A percentile compares a stretch with the other conserved stretches of the same genome.
Conservation (phyloP, 768 basidiomycete species). For the Suillus brevipes region DNA sequence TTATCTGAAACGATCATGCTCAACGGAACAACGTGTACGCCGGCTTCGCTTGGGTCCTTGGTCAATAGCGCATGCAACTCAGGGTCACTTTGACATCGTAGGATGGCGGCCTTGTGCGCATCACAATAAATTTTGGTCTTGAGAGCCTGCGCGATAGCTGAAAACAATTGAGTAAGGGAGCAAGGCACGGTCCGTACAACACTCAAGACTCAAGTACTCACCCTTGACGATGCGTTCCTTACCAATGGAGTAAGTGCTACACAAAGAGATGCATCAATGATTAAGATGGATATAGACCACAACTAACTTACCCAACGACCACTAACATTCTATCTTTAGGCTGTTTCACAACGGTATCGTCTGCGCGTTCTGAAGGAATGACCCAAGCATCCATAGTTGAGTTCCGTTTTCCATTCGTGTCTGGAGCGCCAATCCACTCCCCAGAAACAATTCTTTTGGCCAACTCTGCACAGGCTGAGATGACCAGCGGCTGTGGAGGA, state of each 20-base stretch:
- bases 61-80: slow-evolving; percentile 82
- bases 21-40: slow-evolving; percentile 86
- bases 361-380: slow-evolving; percentile 24
- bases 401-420: slow-evolving; percentile 22
- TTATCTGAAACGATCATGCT: slow-evolving; percentile 72
- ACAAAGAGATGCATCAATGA: slow-evolving; percentile 5
- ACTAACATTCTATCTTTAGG: slow-evolving; percentile 49
- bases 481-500: slow-evolving; percentile 92
- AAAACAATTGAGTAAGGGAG: not conserved
- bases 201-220: slow-evolving; percentile 32
- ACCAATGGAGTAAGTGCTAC: slow-evolving; percentile 93
- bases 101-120: slow-evolving; percentile 73
- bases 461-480: slow-evolving; percentile 88
- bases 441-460: slow-evolving; percentile 58
- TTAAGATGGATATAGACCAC: not conserved
- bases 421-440: slow-evolving; percentile 30
- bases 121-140: slow-evolving; percentile 89
- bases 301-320: slow-evolving; percentile 63
- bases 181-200: not conserved
- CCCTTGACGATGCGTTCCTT: slow-evolving; percentile 98
- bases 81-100: slow-evolving; percentile 81
- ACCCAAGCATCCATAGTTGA: slow-evolving; percentile 57
- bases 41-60: slow-evolving; percentile 68
- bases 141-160: slow-evolving; percentile 84
- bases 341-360: slow-evolving; percentile 36